Conservation (phyloP, 441 rosid genomes). For the Eugenia klotzschiana region DNA sequence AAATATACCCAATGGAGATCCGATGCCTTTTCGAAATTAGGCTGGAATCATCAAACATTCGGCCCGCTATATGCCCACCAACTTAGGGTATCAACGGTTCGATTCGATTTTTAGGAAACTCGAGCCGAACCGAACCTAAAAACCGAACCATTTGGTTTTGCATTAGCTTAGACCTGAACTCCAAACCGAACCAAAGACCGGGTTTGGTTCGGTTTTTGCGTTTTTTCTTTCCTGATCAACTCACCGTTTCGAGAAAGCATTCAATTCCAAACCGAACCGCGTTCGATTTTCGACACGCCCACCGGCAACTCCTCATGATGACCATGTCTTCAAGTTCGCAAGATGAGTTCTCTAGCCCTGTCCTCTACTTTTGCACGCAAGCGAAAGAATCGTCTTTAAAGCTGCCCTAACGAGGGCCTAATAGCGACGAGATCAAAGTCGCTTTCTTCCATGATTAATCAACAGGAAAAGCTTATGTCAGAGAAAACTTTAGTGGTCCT, state of each 20-base stretch:
- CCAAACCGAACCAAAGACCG: too few relatives aligned
- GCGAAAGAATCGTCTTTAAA: background rate
- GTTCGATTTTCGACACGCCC: too few relatives aligned
- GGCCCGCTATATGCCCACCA: background rate
- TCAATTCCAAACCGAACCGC: too few relatives aligned
- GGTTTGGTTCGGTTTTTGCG: too few relatives aligned
- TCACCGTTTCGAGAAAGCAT: too few relatives aligned
- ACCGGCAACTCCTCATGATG: background rate
- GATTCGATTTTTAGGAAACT: too few relatives aligned
- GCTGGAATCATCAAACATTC: background rate
- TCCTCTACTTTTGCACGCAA: background rate
- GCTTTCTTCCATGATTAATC: background rate
- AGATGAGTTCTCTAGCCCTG: background rate
- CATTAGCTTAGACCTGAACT: too few relatives aligned
- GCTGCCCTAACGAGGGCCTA: background rate
- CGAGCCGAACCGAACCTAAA: too few relatives aligned
- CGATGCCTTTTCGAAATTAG: background rate
- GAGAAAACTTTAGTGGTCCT: fast-evolving
- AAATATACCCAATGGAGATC: background rate
- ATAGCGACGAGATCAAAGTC: background rate
- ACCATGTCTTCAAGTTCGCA: background rate
- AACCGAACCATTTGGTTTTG: too few relatives aligned
- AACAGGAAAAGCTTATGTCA: background rate
- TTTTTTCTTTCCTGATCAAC: too few relatives aligned
- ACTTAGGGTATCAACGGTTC: too few relatives aligned